phyloP scores from a whole-genome alignment of 768 basidiomycete genomes.

The Termitomyces eurrhizus region DNA sequence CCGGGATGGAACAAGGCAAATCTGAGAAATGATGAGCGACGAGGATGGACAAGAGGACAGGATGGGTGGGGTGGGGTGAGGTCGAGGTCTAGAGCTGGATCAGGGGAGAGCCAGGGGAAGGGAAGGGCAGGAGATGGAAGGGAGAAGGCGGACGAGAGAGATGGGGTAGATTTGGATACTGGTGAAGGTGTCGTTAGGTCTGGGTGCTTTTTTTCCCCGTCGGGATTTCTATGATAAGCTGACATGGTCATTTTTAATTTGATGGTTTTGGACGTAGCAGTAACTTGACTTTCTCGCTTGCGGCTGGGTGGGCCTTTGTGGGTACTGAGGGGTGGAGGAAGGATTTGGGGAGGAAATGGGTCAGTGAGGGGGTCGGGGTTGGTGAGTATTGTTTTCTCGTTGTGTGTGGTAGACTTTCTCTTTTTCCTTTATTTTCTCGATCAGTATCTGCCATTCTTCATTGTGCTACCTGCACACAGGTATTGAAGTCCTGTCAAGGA shows the following conservation, averaged over 20 bases:
- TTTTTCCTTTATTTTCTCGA: neutral
- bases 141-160: conserved; percentile 29
- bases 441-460: neutral
- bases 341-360: conserved; percentile 60
- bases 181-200: conserved; percentile 61
- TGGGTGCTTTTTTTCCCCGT: conserved; percentile 20
- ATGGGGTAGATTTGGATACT: conserved; percentile 9
- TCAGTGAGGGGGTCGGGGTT: conserved; percentile 12
- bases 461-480: neutral
- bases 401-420: neutral
- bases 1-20: conserved; percentile 41
- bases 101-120: conserved; percentile 1
- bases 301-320: conserved; percentile 70
- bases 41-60: conserved; percentile 65
- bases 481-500: neutral
- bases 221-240: conserved; percentile 5
- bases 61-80: conserved; percentile 66
- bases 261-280: conserved; percentile 42
- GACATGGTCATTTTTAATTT: neutral
- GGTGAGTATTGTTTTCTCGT: neutral
- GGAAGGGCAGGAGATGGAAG: conserved; percentile 38
- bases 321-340: conserved; percentile 76
- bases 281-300: conserved; percentile 77
- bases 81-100: conserved; percentile 9
- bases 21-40: conserved; percentile 43